Evolutionary conservation across 495 filamentous ascomycete species (phyloP).

Genomic region (Friedmanniomyces simplex): DNA sequence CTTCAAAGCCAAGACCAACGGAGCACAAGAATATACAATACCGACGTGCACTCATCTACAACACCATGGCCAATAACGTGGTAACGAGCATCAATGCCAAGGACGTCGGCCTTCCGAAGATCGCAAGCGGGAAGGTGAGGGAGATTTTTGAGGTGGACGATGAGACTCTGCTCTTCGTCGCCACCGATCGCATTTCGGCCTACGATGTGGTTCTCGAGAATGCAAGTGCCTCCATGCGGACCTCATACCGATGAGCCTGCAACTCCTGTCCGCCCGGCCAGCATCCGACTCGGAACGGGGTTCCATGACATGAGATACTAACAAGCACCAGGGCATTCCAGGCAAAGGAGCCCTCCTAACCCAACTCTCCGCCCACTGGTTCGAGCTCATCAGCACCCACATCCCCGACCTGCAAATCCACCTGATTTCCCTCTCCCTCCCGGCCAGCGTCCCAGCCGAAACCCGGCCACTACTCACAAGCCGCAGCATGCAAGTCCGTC

Average conservation of each 20-base stretch:
- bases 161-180: conserved; percentile 72
- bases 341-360: conserved; percentile 79
- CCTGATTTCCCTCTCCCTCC: conserved; percentile 62
- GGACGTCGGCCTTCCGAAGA: conserved; percentile 9
- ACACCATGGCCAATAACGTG: not conserved
- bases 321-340: conserved; percentile 50
- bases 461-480: conserved; percentile 43
- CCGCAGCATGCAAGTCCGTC: conserved; percentile 75
- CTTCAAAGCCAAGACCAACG: too few species aligned
- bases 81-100: conserved; percentile 8
- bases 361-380: conserved; percentile 77
- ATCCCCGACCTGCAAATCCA: conserved; percentile 66
- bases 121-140: conserved; percentile 68
- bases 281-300: not conserved
- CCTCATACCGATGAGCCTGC: not conserved
- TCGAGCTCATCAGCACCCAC: conserved; percentile 53
- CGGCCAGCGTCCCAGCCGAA: conserved; percentile 32
- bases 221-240: conserved; percentile 20
- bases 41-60: not conserved
- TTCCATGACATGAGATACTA: not conserved
- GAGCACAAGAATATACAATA: not conserved
- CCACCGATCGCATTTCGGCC: conserved; percentile 86
- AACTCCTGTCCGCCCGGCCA: not conserved
- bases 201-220: conserved; percentile 89
- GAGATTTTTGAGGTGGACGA: conserved; percentile 70